Base-by-base conservation (phyloP, 805 yeast species). In the Saccharomycopsis microspora region DNA sequence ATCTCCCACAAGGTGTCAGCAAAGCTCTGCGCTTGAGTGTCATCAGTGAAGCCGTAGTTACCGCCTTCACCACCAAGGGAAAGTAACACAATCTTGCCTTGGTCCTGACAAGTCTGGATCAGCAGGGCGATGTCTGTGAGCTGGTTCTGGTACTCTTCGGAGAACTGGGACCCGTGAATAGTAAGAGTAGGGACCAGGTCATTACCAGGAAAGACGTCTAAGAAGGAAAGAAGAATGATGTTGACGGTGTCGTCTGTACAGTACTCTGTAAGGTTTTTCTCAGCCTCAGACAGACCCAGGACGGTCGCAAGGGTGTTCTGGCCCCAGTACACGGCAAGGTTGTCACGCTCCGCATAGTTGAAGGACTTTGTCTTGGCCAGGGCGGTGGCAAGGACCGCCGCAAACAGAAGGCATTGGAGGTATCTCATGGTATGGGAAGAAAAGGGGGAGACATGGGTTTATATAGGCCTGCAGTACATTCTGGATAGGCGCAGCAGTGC, bases 261-360 rank as follows among this genome's bases (percentile, higher is more conserved):
- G 68, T 85, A 85, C 42, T 68, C 63, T 3, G 71, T 65, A 27
- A 75, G 64, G 30, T 65, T 57, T 45, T 37, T 56, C 54, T 55
- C 69, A 58, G 30, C 60, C 43, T 28, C 57, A 51, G 46, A 66
- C 68, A 50, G 50, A 35, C 62, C 54, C 43, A 61, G 58, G 56
- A 76, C 80, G 7, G 70, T 59, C 5, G 85, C 85, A 10, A 75
- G 79, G 19, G 90, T 79, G 57, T 76, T 75, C 61, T 83, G 90
- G 41, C 93, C 90, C 90, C 90, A 83, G 63, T 83, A 83, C 3
- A 80, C 66, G 3, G 80, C 88, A 34, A 82, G 70, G 46, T 79
- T 76, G 29, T 66, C 55, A n/a, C 65, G 60, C 41, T 71, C 56
- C 7, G 55, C 42, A 8, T 61, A 57, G 48, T 63, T 59, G 47